These are phyloP conservation scores for Ophiocytium majus DNA, from an alignment of 352 stramenopile genomes.

Conservation along the genomic window DNA sequence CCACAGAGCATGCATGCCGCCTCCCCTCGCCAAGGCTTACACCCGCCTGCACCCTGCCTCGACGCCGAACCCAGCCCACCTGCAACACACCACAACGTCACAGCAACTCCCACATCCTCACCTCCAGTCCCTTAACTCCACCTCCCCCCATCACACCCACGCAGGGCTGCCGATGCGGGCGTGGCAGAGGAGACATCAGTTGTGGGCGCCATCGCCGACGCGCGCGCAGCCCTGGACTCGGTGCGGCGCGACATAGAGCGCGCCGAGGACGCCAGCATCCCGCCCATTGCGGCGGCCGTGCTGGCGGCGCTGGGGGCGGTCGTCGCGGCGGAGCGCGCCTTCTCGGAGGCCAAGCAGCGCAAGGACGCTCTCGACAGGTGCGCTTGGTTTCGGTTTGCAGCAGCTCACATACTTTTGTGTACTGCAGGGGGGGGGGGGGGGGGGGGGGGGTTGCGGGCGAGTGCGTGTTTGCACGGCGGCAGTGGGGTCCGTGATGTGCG, in stretches of 20 bases:
- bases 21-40: too few species aligned
- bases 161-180: conserved; percentile 4
- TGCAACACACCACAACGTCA: not conserved
- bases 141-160: too few species aligned
- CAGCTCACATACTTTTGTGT: too few species aligned
- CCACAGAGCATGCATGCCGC: too few species aligned
- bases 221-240: not conserved
- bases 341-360: conserved; percentile 18
- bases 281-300: not conserved
- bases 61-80: too few species aligned
- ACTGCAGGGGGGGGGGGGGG: too few species aligned
- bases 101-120: not conserved
- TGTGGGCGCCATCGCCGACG: not conserved
- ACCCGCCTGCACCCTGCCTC: too few species aligned
- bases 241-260: conserved; percentile 3
- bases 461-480: too few species aligned
- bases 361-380: conserved; percentile 24
- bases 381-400: too few species aligned
- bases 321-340: not conserved
- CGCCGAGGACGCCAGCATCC: not conserved
- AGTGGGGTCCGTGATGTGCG: too few species aligned
- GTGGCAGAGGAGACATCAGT: not conserved
- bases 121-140: not conserved
- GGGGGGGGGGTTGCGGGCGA: too few species aligned
- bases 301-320: not conserved